These are phyloP conservation scores for Aspergillus fijiensis DNA, from an alignment of 2,329 filamentous ascomycete genomes.

Conservation along the genomic window DNA sequence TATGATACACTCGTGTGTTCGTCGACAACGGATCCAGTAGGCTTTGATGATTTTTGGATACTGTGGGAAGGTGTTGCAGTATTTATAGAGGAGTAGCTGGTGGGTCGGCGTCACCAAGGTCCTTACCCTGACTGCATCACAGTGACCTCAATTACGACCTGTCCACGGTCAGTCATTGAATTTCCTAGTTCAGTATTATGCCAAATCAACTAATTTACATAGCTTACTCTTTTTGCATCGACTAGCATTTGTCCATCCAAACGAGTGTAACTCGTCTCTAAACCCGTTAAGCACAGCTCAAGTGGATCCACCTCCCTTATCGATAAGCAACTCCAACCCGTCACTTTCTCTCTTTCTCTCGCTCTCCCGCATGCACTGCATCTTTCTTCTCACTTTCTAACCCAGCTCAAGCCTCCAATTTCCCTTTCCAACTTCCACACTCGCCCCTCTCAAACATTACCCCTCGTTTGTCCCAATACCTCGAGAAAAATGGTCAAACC, in stretches of 20 bases:
- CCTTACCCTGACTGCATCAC: background rate
- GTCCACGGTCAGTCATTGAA: background rate
- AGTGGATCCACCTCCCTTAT: background rate
- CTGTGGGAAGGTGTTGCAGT: background rate
- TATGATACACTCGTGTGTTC: background rate
- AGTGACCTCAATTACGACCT: background rate
- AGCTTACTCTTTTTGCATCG: too few species aligned
- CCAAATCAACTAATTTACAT: too few species aligned
- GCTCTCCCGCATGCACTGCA: background rate
- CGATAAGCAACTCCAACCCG: background rate
- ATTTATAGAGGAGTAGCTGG: background rate
- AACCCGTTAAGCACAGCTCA: background rate
- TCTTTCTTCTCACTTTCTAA: slow-evolving; percentile 1
- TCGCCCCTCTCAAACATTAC: background rate
- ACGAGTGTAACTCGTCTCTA: too few species aligned
- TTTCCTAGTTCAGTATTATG: too few species aligned
- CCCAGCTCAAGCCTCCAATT: background rate
- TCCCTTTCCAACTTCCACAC: too few species aligned
- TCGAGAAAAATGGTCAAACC: slow-evolving; percentile 63
- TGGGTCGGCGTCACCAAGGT: background rate
- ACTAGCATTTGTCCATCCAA: too few species aligned
- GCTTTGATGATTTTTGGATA: background rate
- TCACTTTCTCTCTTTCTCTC: slow-evolving; percentile 2
- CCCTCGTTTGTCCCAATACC: background rate
- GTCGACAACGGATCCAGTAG: background rate